Base-by-base conservation (phyloP, 768 basidiomycete species). In the Macrolepiota fuliginosa region DNA sequence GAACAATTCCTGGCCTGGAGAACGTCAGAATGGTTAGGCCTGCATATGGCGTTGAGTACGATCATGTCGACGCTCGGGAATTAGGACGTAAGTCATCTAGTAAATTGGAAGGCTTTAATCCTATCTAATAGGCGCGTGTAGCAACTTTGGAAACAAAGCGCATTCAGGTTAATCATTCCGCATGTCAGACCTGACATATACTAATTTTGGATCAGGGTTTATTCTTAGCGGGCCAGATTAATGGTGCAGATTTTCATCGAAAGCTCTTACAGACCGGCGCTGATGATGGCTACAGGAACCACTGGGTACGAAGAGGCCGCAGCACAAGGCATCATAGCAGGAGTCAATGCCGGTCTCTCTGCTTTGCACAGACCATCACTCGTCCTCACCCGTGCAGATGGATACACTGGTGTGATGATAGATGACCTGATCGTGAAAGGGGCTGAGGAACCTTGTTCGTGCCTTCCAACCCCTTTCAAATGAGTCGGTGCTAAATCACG, bases 281-380 rank as follows among this genome's bases (percentile, higher is more conserved):
- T 29, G 10, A 42, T 29, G 9, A 2, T 4, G 13, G 49, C 37
- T 11, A 63, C 55, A 86, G 90, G 90, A 11, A 96, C 94, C 0
- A 96, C 94, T 1, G 94, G 94, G 4, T 96, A 96, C 70, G 94
- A 96, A 70, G 94, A 96, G 75, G 94, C 94, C 1, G 94, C 92
- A 1, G 92, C 91, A 3, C 94, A 96, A 70, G 94, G 94, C 9
- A 77, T 85, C n/a, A 74, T 96, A 0, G 94, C 94, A 1, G 94
- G 94, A 1, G 87, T 92, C 54, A 96, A 96, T 59, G 94, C 94
- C 0, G 94, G 92, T 0, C 79, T 94, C 2, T 76, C 85, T 0
- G 87, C 91, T 7, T 76, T 78, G 2, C 69, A 75, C 13, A 79
- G 76, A 42, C 76, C 83, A 1, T 84, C 89, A 0, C 70, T 96